Evolutionary conservation across 2,329 filamentous ascomycete genomes (phyloP).

Genomic region (Paraconiothyrium brasiliense): DNA sequence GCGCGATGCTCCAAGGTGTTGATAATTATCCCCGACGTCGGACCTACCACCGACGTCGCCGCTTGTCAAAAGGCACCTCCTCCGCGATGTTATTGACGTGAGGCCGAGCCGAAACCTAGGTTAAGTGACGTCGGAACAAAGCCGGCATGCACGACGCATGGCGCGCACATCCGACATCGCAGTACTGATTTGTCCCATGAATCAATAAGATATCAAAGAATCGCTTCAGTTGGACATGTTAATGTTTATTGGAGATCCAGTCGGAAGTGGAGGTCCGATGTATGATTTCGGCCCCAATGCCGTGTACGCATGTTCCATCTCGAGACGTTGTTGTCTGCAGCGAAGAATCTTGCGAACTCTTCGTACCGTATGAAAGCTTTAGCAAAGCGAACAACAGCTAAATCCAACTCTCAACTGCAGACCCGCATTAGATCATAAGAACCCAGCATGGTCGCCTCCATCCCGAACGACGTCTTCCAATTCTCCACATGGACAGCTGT

Average conservation of each 20-base stretch:
- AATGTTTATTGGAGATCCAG: background rate
- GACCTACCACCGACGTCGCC: background rate
- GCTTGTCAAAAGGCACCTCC: background rate
- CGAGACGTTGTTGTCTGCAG: background rate
- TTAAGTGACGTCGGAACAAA: background rate
- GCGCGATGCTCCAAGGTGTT: too few relatives aligned
- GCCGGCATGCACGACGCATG: background rate
- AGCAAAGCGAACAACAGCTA: background rate
- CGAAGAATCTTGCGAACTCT: background rate
- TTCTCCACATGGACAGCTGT: conserved; percentile 53
- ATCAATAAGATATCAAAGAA: background rate
- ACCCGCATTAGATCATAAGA: background rate
- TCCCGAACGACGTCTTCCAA: conserved; percentile 58
- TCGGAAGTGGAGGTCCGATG: conserved; percentile 10
- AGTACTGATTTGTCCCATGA: background rate
- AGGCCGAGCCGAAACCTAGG: background rate
- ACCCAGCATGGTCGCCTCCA: conserved; percentile 47
- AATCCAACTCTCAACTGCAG: background rate
- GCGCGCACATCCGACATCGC: background rate
- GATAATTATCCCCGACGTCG: too few relatives aligned
- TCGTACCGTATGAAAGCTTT: background rate
- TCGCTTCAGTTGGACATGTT: background rate
- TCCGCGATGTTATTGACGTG: background rate
- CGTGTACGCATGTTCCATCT: background rate
- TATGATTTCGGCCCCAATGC: conserved; percentile 10